Percentiles rank a stretch among this genome's conserved stretches.
These are phyloP conservation scores for Clavispora santaluciae DNA, from an alignment of 805 yeast genomes.

Conservation along the genomic window DNA sequence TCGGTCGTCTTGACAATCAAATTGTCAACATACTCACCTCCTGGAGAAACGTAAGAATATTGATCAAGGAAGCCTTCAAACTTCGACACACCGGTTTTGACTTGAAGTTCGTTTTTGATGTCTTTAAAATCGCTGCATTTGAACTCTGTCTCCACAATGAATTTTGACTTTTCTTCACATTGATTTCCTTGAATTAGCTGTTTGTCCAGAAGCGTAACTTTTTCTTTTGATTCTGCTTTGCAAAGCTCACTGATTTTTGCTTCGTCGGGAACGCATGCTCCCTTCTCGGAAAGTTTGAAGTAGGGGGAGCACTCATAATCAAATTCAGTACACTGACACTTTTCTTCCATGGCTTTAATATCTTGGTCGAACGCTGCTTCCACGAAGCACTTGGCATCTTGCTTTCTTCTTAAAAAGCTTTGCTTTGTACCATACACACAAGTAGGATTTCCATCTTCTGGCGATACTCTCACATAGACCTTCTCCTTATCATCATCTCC, in stretches of 20 bases:
- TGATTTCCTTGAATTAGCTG: conserved; percentile 40
- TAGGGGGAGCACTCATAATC: conserved; percentile 72
- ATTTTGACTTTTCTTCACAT: conserved; percentile 31
- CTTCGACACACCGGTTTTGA: conserved; percentile 29
- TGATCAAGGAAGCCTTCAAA: conserved; percentile 46
- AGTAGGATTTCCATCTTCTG: conserved; percentile 26
- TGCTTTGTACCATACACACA: conserved; percentile 72
- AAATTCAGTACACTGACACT: conserved; percentile 57
- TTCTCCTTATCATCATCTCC: conserved; percentile 56
- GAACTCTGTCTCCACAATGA: conserved; percentile 11
- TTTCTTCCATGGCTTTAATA: conserved; percentile 43
- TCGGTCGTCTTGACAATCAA: conserved; percentile 54
- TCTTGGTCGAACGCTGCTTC: conserved; percentile 41
- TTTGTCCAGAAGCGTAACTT: conserved; percentile 34
- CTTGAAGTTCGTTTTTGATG: conserved; percentile 7
- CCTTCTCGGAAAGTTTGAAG: conserved; percentile 25
- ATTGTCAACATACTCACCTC: conserved; percentile 25
- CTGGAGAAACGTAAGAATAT: conserved; percentile 45
- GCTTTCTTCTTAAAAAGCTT: conserved; percentile 58
- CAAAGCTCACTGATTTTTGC: conserved; percentile 22
- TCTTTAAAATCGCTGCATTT: conserved; percentile 11
- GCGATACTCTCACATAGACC: conserved; percentile 48
- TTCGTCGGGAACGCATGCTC: conserved; percentile 44
- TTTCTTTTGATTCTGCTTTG: conserved; percentile 16
- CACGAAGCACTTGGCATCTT: conserved; percentile 59